These are phyloP conservation scores for Penicillium sp. DNA, from an alignment of 2,329 filamentous ascomycete genomes.

Conservation along the genomic window DNA sequence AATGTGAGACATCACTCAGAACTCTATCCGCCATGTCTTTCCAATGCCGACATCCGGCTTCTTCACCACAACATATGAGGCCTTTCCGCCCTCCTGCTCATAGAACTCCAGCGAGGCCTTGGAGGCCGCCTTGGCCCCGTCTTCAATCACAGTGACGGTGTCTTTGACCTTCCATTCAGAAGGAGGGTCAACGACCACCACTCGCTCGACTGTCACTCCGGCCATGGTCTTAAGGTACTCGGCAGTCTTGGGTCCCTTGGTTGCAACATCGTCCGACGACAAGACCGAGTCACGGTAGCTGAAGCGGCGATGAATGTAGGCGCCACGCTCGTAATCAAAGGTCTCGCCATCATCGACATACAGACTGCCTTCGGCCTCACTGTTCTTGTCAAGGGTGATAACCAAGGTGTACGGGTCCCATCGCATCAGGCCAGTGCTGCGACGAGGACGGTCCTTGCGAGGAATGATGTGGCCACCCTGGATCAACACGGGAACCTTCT, in stretches of 20 bases:
- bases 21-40: constrained; percentile 63
- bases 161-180: constrained; percentile 66
- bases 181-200: constrained; percentile 79
- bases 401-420: constrained; percentile 95
- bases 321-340: constrained; percentile 81
- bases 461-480: constrained; percentile 89
- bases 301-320: constrained; percentile 85
- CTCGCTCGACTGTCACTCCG: constrained; percentile 75
- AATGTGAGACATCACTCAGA: constrained; percentile 32
- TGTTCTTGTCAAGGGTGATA: constrained; percentile 65
- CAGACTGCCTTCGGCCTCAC: constrained; percentile 74
- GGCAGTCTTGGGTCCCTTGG: constrained; percentile 62
- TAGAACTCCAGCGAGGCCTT: constrained; percentile 60
- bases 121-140: constrained; percentile 45
- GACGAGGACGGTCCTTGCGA: constrained; percentile 80
- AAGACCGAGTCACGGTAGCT: constrained; percentile 61
- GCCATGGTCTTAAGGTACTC: constrained; percentile 78
- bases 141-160: constrained; percentile 52
- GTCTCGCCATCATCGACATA: constrained; percentile 94
- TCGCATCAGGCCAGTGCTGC: constrained; percentile 84
- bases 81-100: constrained; percentile 53
- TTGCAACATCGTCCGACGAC: constrained; percentile 66
- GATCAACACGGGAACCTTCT: constrained; percentile 87
- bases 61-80: constrained; percentile 63
- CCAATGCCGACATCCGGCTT: constrained; percentile 63